A percentile compares a stretch with the other conserved stretches of the same genome.
Conservation (phyloP, 129 eudicot genomes). For the Ambrosia artemisiifolia region DNA sequence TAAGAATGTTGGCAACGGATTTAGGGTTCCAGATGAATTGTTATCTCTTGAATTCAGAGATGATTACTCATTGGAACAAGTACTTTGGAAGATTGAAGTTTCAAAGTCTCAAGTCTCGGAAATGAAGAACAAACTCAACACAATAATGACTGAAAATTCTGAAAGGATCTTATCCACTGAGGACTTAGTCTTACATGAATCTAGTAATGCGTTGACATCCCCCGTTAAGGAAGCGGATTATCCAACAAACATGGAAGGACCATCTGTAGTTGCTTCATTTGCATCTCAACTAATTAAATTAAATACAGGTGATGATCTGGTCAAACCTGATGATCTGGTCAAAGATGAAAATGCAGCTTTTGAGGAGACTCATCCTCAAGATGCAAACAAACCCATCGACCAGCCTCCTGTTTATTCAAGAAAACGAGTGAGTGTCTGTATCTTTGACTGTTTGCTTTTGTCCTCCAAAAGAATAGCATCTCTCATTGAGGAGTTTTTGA, state of each 20-base stretch:
- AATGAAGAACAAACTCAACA: constrained; percentile 44
- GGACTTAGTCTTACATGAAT: constrained; percentile 27
- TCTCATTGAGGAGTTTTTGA: not conserved
- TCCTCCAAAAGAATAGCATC: not conserved
- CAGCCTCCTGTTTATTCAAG: constrained; percentile 31
- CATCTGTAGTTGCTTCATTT: constrained; percentile 36
- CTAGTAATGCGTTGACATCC: constrained; percentile 33
- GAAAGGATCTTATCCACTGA: constrained; percentile 38
- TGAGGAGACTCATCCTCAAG: constrained; percentile 25
- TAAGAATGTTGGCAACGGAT: constrained; percentile 33
- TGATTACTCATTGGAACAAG: constrained; percentile 47
- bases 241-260: constrained; percentile 36
- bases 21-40: constrained; percentile 35
- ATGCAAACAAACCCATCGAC: constrained; percentile 33
- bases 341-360: constrained; percentile 39
- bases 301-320: constrained; percentile 27
- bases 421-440: constrained; percentile 38
- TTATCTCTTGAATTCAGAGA: constrained; percentile 45
- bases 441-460: not conserved
- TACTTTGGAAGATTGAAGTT: constrained; percentile 53
- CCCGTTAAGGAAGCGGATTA: constrained; percentile 36
- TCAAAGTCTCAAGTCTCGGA: constrained; percentile 43
- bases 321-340: constrained; percentile 35
- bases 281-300: constrained; percentile 52
- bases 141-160: constrained; percentile 42